Evolutionary conservation across 2,329 filamentous ascomycete genomes (phyloP), one percentile per base, ranked within the genome.

Genomic region (Chaetomium sp.): DNA sequence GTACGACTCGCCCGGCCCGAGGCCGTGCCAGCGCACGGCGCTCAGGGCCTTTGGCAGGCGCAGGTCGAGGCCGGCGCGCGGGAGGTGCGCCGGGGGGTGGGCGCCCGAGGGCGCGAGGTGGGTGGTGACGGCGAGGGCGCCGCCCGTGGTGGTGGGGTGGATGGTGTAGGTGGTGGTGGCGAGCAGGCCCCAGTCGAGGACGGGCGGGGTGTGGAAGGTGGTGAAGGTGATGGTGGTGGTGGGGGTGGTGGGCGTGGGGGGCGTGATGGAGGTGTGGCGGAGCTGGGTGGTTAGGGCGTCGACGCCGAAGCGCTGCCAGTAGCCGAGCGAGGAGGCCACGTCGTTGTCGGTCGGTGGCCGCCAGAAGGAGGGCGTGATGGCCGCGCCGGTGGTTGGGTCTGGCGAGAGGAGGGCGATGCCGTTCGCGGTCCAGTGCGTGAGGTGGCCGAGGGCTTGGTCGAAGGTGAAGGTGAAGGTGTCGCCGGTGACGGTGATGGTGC

Each of bases 301-400:
- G 8, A 85, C 76, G 0, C 82, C 82, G 58, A 81, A 82, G 21
- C 80, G 77, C 53, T 80, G 76, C 87, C 87, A 90, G 68, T 88
- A 85, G 5, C 80, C 81, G 3, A 83, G 79, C 12, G 85, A 83
- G 19, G 75, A 71, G 0, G 83, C 80, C 0, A 78, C 76, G 70
- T 90, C 88, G 70, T 90, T 90, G 74, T 90, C 85, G 0, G 87
- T 90, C 16, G 83, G 81, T 0, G 87, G 84, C 4, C 87, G 85
- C 82, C 86, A 90, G 75, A 90, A 85, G 6, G 79, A 78, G 1
- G 84, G 79, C 9, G 74, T 70, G 19, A 81, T 73, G 25, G 78
- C 80, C 3, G 75, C 74, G 8, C 74, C 69, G 3, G 75, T 76
- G 42, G 67, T 72, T 0, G 80, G 75, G 56, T 78, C 74, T 0